These are phyloP conservation scores for Aspergillus japonicus DNA, from an alignment of 2,329 filamentous ascomycete species.

Conservation along the genomic window DNA sequence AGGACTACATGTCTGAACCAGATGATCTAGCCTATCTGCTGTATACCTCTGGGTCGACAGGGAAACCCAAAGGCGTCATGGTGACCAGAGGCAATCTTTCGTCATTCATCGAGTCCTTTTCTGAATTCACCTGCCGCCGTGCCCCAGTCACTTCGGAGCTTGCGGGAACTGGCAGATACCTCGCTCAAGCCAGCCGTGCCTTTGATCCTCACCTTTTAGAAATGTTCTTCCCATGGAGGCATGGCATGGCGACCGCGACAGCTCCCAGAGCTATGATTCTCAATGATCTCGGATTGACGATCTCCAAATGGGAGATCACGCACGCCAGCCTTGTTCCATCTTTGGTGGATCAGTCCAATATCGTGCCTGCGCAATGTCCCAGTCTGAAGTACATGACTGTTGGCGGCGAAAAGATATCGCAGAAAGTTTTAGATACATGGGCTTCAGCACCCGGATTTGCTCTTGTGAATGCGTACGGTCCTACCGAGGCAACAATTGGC, in stretches of 20 bases:
- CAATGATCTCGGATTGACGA: slow-evolving; percentile 25
- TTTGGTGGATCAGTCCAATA: slow-evolving; percentile 25
- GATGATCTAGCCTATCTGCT: slow-evolving; percentile 54
- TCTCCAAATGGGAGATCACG: slow-evolving; percentile 29
- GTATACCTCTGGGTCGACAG: slow-evolving; percentile 92
- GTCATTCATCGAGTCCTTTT: slow-evolving; percentile 32
- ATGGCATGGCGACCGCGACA: slow-evolving; percentile 29
- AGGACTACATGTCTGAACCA: slow-evolving; percentile 15
- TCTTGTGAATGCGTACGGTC: slow-evolving; percentile 36
- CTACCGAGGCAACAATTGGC: slow-evolving; percentile 37
- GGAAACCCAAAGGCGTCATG: slow-evolving; percentile 95
- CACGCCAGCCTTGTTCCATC: slow-evolving; percentile 34
- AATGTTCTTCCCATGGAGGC: slow-evolving; percentile 33
- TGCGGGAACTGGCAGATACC: slow-evolving; percentile 30
- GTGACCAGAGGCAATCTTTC: slow-evolving; percentile 62
- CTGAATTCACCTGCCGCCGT: slow-evolving; percentile 25
- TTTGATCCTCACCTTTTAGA: slow-evolving; percentile 34
- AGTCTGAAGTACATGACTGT: slow-evolving; percentile 30
- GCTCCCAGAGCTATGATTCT: slow-evolving; percentile 28
- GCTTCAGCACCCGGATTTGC: slow-evolving; percentile 23
- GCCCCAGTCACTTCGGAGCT: slow-evolving; percentile 26
- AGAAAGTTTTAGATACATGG: slow-evolving; percentile 34
- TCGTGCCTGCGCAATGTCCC: slow-evolving; percentile 25
- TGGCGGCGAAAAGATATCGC: slow-evolving; percentile 38
- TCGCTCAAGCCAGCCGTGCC: slow-evolving; percentile 35